Evolutionary conservation across 2,329 filamentous ascomycete species (phyloP).

Genomic region (Aspergillus pseudoterreus): DNA sequence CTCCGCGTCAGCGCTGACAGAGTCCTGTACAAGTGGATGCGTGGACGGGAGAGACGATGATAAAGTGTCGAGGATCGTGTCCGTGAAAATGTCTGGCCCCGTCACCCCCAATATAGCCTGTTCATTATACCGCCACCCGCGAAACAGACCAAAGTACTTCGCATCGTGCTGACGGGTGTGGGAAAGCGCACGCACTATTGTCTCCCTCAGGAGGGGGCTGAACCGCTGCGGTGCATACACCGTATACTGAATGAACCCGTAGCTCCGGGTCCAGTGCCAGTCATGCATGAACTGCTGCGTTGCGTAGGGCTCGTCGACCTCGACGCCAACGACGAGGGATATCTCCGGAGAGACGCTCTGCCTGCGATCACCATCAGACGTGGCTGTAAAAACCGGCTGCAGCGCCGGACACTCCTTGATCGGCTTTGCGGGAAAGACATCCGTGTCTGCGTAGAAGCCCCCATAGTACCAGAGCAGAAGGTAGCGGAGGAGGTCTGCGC

Average conservation of each 20-base stretch:
- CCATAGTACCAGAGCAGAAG: conserved; percentile 35
- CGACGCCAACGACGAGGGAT: conserved; percentile 31
- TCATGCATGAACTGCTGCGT: conserved; percentile 25
- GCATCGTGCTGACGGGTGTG: conserved; percentile 27
- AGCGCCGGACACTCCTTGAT: conserved; percentile 29
- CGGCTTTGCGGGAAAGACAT: conserved; percentile 24
- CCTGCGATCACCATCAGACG: background rate
- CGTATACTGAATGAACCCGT: conserved; percentile 33
- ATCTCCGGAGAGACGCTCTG: conserved; percentile 13
- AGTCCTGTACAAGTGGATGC: conserved; percentile 23
- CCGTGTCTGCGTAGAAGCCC: conserved; percentile 34
- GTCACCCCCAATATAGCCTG: conserved; percentile 28
- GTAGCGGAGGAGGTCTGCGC: conserved; percentile 48
- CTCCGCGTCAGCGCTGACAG: conserved; percentile 18
- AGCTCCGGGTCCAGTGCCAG: conserved; percentile 34
- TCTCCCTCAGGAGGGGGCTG: conserved; percentile 29
- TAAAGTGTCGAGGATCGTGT: conserved; percentile 29
- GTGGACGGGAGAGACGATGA: conserved; percentile 24
- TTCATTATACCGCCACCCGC: conserved; percentile 20
- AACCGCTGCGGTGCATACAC: conserved; percentile 34
- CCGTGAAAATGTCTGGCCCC: conserved; percentile 33
- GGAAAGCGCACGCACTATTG: conserved; percentile 28
- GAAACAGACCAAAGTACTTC: conserved; percentile 10
- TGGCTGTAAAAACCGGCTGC: conserved; percentile 11
- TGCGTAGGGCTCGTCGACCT: conserved; percentile 36